These are phyloP conservation scores for Aspergillus ellipticus DNA, from an alignment of 495 filamentous ascomycete species.

Conservation along the genomic window DNA sequence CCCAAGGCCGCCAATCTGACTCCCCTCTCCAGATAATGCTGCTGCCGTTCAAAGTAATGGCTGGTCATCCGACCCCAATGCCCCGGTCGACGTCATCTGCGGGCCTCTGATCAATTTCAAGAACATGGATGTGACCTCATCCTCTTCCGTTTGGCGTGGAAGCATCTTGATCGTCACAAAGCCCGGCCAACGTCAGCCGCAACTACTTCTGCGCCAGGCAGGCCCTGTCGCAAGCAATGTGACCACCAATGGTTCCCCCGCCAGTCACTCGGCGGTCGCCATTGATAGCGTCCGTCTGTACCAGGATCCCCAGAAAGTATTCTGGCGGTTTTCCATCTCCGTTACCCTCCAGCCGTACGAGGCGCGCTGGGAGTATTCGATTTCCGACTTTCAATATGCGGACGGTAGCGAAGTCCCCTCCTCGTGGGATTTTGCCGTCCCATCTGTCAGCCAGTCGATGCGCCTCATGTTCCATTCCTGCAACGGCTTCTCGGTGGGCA, in stretches of 20 bases:
- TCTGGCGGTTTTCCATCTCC: constrained; percentile 73
- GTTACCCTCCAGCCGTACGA: constrained; percentile 46
- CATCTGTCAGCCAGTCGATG: constrained; percentile 79
- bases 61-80: constrained; percentile 12
- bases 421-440: constrained; percentile 64
- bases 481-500: constrained; percentile 93
- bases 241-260: constrained; percentile 3
- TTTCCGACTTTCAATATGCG: constrained; percentile 38
- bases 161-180: constrained; percentile 77
- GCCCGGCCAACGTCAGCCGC: constrained; percentile 53
- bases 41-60: constrained; percentile 12
- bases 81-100: constrained; percentile 62
- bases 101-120: constrained; percentile 84
- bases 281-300: constrained; percentile 67
- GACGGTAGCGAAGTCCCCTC: constrained; percentile 36
- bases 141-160: constrained; percentile 64
- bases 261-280: constrained; percentile 16
- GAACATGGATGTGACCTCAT: constrained; percentile 64
- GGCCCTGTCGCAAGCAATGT: constrained; percentile 31
- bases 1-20: background rate
- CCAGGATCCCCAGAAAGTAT: constrained; percentile 69
- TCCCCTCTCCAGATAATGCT: constrained; percentile 1
- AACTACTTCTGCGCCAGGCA: constrained; percentile 44
- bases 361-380: constrained; percentile 47
- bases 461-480: constrained; percentile 94